phyloP scores from a whole-genome alignment of 2,329 filamentous ascomycete genomes.

The Aureobasidium sp. region DNA sequence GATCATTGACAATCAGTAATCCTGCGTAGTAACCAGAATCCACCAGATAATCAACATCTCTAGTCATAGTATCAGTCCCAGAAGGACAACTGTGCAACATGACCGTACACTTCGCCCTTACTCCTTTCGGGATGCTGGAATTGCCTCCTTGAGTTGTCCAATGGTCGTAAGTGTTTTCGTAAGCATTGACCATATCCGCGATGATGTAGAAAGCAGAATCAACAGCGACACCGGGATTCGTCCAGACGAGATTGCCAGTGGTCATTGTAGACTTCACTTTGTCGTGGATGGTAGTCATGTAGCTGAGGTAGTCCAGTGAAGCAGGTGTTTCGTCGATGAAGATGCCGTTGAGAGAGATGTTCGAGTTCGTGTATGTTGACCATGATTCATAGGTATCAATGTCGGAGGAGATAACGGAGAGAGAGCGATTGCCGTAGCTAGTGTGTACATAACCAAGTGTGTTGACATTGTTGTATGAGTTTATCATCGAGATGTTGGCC shows the following conservation, averaged over 20 bases:
- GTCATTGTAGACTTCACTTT: constrained; percentile 23
- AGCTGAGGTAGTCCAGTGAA: constrained; percentile 21
- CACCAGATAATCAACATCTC: constrained; percentile 6
- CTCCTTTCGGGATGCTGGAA: constrained; percentile 16
- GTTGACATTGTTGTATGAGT: constrained; percentile 30
- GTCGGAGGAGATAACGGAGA: constrained; percentile 27
- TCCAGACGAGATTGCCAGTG: constrained; percentile 27
- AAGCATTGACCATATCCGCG: constrained; percentile 30
- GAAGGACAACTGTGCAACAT: constrained; percentile 25
- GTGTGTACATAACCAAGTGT: constrained; percentile 35
- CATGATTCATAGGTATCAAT: constrained; percentile 28
- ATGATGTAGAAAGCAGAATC: constrained; percentile 24
- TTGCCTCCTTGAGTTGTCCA: constrained; percentile 24
- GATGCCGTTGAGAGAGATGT: constrained; percentile 32
- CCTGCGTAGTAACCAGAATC: not conserved
- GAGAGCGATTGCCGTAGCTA: constrained; percentile 27
- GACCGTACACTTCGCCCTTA: constrained; percentile 24
- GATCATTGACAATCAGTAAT: constrained; percentile 7
- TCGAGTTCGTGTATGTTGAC: constrained; percentile 23
- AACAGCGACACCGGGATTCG: constrained; percentile 28
- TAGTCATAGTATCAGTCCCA: not conserved
- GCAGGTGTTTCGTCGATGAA: constrained; percentile 35
- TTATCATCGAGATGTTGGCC: constrained; percentile 27
- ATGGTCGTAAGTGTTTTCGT: constrained; percentile 24
- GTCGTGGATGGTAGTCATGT: constrained; percentile 26